A percentile compares a stretch with the other conserved stretches of the same genome.
Conservation (phyloP, 2,329 filamentous ascomycete species). For the Emmonsiellopsis sp. region DNA sequence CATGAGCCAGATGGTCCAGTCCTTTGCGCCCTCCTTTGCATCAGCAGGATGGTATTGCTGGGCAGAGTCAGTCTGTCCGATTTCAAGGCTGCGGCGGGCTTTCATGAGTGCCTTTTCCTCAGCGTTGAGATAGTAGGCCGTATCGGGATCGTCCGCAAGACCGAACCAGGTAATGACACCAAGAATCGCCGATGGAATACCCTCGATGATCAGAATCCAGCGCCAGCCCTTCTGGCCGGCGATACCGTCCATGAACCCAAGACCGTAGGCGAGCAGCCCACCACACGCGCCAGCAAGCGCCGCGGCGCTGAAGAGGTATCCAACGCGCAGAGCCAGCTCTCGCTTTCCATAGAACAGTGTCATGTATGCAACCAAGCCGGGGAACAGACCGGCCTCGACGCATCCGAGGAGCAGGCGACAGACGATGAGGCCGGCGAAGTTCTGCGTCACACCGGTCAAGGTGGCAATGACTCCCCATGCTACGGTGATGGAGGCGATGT, state of each 20-base stretch:
- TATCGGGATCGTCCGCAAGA: constrained; percentile 59
- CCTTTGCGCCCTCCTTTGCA: constrained; percentile 56
- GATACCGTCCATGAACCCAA: constrained; percentile 63
- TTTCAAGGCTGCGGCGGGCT: constrained; percentile 41
- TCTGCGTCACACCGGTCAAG: constrained; percentile 56
- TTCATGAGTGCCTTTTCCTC: constrained; percentile 53
- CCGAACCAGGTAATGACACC: constrained; percentile 49
- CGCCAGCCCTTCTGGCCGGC: constrained; percentile 59
- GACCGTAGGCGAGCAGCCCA: constrained; percentile 63
- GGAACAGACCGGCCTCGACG: constrained; percentile 63
- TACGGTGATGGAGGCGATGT: constrained; percentile 50
- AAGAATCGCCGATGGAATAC: constrained; percentile 47
- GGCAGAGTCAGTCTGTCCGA: constrained; percentile 40
- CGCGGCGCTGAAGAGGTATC: constrained; percentile 57
- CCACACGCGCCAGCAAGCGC: constrained; percentile 64
- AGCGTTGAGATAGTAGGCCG: constrained; percentile 50
- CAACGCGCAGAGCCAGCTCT: constrained; percentile 63
- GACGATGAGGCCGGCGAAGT: constrained; percentile 57
- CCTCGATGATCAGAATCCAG: constrained; percentile 57
- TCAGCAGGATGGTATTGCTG: constrained; percentile 53
- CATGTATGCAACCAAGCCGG: constrained; percentile 58
- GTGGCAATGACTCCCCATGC: constrained; percentile 44
- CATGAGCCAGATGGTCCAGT: constrained; percentile 70
- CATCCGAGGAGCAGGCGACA: constrained; percentile 60
- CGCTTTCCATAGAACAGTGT: constrained; percentile 69